phyloP scores from a whole-genome alignment of 768 basidiomycete species.

The Tylopilus intermedius region DNA sequence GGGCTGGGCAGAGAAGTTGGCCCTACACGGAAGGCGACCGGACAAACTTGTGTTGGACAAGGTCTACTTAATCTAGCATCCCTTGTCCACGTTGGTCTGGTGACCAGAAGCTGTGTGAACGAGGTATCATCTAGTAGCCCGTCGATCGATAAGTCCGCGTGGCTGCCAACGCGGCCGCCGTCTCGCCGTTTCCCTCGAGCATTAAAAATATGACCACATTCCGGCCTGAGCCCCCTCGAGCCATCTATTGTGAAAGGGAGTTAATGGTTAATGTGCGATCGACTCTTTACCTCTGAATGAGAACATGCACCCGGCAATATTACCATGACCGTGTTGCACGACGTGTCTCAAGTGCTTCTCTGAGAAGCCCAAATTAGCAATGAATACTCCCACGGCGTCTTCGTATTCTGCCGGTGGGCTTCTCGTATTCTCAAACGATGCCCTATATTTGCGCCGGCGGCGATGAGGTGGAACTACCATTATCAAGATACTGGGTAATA shows the following conservation, averaged over 20 bases:
- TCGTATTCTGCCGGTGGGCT: background rate
- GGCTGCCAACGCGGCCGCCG: background rate
- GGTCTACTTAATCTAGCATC: background rate
- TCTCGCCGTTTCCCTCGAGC: background rate
- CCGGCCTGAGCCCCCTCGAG: background rate
- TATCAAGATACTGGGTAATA: background rate
- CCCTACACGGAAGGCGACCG: background rate
- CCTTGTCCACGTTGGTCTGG: background rate
- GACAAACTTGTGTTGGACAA: background rate
- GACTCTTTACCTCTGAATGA: background rate
- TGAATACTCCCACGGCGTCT: background rate
- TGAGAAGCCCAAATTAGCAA: background rate
- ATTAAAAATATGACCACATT: background rate
- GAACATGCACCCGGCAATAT: background rate
- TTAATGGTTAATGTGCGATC: background rate
- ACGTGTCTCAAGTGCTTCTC: background rate
- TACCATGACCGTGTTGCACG: background rate
- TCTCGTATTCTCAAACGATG: background rate
- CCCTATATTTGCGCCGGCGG: conserved; percentile 2
- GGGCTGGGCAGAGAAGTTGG: background rate
- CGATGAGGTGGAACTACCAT: background rate
- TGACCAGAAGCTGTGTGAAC: background rate
- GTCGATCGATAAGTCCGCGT: conserved; percentile 1
- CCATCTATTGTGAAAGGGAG: background rate
- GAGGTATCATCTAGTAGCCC: background rate